These are phyloP conservation scores for Candida sakaeoensis DNA, from an alignment of 805 yeast species.

Conservation along the genomic window DNA sequence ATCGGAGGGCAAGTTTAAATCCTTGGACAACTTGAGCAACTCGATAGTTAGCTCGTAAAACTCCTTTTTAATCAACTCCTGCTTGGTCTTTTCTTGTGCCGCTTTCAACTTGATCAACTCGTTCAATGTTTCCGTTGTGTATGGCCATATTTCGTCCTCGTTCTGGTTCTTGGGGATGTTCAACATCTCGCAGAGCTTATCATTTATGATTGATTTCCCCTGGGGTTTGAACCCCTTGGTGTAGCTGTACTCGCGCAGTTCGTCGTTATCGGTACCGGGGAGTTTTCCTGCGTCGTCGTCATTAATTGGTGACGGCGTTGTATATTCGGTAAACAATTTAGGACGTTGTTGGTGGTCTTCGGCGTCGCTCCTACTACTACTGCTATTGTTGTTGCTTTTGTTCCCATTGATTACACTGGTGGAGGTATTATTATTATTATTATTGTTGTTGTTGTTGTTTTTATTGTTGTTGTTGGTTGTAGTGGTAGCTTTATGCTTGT, in stretches of 20 bases:
- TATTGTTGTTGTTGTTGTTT: no score
- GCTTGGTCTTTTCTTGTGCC: slow-evolving; percentile 43
- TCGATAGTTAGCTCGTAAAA: slow-evolving; percentile 32
- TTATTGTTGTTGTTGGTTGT: no score
- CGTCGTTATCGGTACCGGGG: no score
- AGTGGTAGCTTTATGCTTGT: slow-evolving; percentile 12
- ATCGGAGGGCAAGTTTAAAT: slow-evolving; percentile 32
- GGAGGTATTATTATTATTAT: no score
- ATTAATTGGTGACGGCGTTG: slow-evolving; percentile 11
- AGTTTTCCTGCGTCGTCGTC: no score
- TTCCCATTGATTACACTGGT: no score
- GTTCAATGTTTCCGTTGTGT: slow-evolving; percentile 30
- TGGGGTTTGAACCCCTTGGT: no score
- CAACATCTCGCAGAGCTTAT: slow-evolving; percentile 19
- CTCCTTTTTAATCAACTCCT: slow-evolving; percentile 31
- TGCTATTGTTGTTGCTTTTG: no score
- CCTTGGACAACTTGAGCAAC: slow-evolving; percentile 28
- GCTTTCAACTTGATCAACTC: slow-evolving; percentile 32
- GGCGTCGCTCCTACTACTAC: no score
- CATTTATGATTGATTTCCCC: slow-evolving; percentile 17
- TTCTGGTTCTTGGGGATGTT: slow-evolving; percentile 17
- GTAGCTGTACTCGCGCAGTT: no score
- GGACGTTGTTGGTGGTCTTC: slow-evolving; percentile 6
- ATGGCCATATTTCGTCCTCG: slow-evolving; percentile 24
- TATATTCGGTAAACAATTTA: slow-evolving; percentile 7